Percentiles rank a stretch among this genome's conserved stretches.
These are phyloP conservation scores for Syzygium aqueum DNA, from an alignment of 345 rosid species.

Conservation along the genomic window DNA sequence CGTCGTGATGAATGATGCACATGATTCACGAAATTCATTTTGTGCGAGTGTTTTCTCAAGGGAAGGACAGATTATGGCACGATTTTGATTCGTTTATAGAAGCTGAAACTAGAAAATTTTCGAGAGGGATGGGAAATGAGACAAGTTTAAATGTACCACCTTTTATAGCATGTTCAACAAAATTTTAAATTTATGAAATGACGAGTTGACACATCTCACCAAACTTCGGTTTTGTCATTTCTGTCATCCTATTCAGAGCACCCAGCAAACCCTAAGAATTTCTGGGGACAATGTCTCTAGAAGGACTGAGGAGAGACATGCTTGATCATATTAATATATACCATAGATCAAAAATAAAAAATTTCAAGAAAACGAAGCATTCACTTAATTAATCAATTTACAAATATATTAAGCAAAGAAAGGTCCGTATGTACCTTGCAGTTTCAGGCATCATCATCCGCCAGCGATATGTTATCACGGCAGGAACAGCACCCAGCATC, in stretches of 20 bases:
- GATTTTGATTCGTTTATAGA: not conserved
- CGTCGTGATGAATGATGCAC: too few species aligned
- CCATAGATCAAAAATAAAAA: not conserved
- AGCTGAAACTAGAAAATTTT: not conserved
- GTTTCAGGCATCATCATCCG: not conserved
- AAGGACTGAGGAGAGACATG: not conserved
- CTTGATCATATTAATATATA: not conserved
- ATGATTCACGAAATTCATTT: too few species aligned
- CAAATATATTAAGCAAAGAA: not conserved
- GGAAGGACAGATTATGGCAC: not conserved
- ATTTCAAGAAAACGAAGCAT: not conserved
- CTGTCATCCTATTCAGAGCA: not conserved
- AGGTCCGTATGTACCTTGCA: not conserved
- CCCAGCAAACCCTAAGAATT: not conserved
- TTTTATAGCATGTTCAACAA: not conserved
- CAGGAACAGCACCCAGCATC: not conserved
- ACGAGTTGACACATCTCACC: not conserved
- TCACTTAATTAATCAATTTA: not conserved
- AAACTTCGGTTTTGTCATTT: not conserved
- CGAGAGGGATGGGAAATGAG: not conserved
- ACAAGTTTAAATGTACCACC: not conserved
- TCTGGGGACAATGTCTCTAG: not conserved
- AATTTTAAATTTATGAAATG: not conserved
- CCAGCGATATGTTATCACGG: not conserved
- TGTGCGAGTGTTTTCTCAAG: not conserved